A percentile compares a stretch with the other conserved stretches of the same genome.
Conservation (phyloP, 2,329 filamentous ascomycete genomes). For the Trichoderma simmonsii region DNA sequence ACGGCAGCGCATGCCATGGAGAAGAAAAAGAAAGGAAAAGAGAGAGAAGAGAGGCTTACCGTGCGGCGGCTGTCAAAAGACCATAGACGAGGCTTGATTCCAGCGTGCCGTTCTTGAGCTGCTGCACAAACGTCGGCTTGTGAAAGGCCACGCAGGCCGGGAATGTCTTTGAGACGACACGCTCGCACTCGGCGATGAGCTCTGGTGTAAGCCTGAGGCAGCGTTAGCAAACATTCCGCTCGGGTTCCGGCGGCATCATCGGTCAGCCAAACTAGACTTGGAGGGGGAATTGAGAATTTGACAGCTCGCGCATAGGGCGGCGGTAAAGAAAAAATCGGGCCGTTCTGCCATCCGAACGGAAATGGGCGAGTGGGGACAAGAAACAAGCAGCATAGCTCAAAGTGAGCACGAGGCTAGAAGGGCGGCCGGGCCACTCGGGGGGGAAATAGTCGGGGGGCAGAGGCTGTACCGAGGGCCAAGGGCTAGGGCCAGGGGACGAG, state of each 20-base stretch:
- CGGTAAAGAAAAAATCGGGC: constrained; percentile 8
- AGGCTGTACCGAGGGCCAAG: constrained; percentile 11
- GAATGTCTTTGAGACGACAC: constrained; percentile 58
- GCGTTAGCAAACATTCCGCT: constrained; percentile 26
- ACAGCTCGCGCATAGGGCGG: constrained; percentile 6
- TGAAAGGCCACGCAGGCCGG: constrained; percentile 61
- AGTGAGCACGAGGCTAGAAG: constrained; percentile 1
- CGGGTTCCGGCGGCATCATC: constrained; percentile 22
- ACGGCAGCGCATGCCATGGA: constrained; percentile 13
- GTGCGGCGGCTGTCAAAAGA: constrained; percentile 54
- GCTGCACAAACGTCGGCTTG: constrained; percentile 60
- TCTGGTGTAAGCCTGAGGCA: constrained; percentile 50
- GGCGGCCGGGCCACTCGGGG: constrained; percentile 19
- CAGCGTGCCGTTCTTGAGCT: constrained; percentile 54
- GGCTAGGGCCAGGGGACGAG: neutral
- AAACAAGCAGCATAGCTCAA: constrained; percentile 11
- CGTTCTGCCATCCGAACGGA: constrained; percentile 18
- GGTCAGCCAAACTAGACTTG: neutral
- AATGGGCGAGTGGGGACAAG: constrained; percentile 15
- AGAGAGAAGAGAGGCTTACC: constrained; percentile 42
- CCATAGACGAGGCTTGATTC: constrained; percentile 57
- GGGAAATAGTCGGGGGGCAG: neutral
- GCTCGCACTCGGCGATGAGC: constrained; percentile 57
- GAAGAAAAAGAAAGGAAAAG: constrained; percentile 22
- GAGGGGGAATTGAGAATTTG: neutral